phyloP scores from a whole-genome alignment of 306 rosid genomes.

The Sechiopsis laciniata region DNA sequence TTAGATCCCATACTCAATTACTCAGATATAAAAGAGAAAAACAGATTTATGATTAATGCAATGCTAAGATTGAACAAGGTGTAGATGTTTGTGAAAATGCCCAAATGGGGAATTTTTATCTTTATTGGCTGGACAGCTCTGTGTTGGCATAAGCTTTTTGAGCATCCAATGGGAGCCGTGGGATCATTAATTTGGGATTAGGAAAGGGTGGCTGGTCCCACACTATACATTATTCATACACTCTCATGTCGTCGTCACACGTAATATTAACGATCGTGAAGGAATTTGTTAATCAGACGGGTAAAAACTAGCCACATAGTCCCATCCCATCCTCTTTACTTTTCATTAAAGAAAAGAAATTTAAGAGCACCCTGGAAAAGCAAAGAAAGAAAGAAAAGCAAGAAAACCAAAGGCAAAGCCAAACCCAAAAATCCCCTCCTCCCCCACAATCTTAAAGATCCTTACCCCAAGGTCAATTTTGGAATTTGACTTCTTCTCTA shows the following conservation, averaged over 20 bases:
- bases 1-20: too few relatives aligned
- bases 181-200: constrained; percentile 32
- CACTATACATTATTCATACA: neutral
- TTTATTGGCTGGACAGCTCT: constrained; percentile 39
- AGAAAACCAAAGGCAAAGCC: constrained; percentile 39
- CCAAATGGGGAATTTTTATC: constrained; percentile 15
- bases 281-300: constrained; percentile 49
- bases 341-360: constrained; percentile 26
- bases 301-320: constrained; percentile 36
- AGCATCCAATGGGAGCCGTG: constrained; percentile 36
- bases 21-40: too few relatives aligned
- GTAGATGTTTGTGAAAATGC: neutral
- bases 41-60: neutral
- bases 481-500: constrained; percentile 38
- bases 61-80: neutral
- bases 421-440: constrained; percentile 30
- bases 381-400: constrained; percentile 23
- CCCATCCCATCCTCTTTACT: constrained; percentile 23
- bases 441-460: constrained; percentile 26
- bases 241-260: constrained; percentile 27
- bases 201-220: constrained; percentile 6
- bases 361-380: constrained; percentile 29
- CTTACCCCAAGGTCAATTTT: constrained; percentile 53
- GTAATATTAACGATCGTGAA: constrained; percentile 29
- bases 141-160: constrained; percentile 17